These are phyloP conservation scores for Coniferiporia sulphurascens DNA, from an alignment of 1,284 basidiomycete genomes.

Conservation along the genomic window DNA sequence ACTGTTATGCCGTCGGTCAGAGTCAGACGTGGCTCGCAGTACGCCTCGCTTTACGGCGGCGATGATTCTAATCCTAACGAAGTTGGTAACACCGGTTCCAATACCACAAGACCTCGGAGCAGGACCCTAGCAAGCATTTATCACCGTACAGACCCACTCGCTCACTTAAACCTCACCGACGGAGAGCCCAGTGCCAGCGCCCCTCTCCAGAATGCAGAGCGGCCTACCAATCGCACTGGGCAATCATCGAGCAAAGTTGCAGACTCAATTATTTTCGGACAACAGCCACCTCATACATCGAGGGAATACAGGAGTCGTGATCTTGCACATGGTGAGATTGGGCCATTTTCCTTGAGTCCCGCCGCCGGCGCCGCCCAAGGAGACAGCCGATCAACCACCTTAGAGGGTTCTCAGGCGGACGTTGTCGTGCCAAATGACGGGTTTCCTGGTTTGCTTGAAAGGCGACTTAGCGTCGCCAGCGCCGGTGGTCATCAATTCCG, in stretches of 20 bases:
- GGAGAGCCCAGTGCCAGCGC: background rate
- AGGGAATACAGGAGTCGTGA: constrained; percentile 4
- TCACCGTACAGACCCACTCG: background rate
- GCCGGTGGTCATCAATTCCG: constrained; percentile 22
- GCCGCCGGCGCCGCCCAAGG: background rate
- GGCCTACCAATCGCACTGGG: background rate
- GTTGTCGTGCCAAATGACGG: constrained; percentile 27
- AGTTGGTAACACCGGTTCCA: background rate
- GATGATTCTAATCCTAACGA: constrained; percentile 23
- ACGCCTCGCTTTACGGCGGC: constrained; percentile 32
- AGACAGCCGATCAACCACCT: constrained; percentile 19
- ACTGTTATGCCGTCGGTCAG: constrained; percentile 59
- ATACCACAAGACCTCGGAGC: constrained; percentile 18
- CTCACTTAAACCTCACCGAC: background rate
- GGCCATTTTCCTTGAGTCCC: background rate
- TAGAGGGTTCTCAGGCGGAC: constrained; percentile 32
- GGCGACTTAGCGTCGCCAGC: constrained; percentile 37
- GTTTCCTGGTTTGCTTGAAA: constrained; percentile 39
- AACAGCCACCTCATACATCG: background rate
- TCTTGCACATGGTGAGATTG: background rate
- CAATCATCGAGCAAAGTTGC: constrained; percentile 25
- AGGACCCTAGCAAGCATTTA: constrained; percentile 23
- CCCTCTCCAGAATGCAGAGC: background rate
- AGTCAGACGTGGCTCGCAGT: constrained; percentile 39
- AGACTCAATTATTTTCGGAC: constrained; percentile 23